phyloP scores from a whole-genome alignment of 176 grass and related monocot genomes.

The sorghum (Sorghum bicolor) region Sorghum_bicolor_NCBIv3 NC_012871.2:9160001-9160500 shows the following conservation, averaged over 20 bases:
- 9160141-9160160: neutral
- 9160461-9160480: conserved; percentile 98
- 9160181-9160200: neutral
- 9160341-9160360: neutral
- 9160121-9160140: neutral
- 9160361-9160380: neutral
- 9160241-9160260: neutral
- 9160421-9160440: conserved; percentile 43
- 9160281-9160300: neutral
- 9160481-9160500: conserved; percentile 96
- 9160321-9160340: neutral
- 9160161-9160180: neutral
- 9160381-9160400: neutral
- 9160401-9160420: neutral
- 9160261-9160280: neutral
- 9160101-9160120: neutral
- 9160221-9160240: neutral
- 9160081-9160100: neutral
- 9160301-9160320: neutral
- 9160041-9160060: too few species aligned
- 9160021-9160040: too few species aligned
- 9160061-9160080: too few species aligned
- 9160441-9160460: conserved; percentile 94
- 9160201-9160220: neutral
- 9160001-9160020: too few species aligned